Evolutionary conservation across 345 rosid species (phyloP), one percentile per base, ranked within the genome.

Genomic region (Toxicodendron radicans): DNA sequence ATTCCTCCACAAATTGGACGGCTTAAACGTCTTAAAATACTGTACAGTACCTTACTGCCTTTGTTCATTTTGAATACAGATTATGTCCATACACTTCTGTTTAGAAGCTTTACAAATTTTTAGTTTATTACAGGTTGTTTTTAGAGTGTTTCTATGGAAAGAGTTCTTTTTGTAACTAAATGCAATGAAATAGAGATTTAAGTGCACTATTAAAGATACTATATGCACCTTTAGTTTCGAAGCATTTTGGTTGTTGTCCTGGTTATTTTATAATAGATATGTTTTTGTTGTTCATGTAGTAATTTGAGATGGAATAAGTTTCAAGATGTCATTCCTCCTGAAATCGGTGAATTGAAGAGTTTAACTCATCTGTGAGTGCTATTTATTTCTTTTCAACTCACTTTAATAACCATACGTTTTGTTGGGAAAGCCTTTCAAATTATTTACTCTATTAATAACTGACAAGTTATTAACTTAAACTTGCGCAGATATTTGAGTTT

Each of bases 231-330:
- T 51, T 6, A 51, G 3, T 51, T 7, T 14, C 20, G 3, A 13
- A 14, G 8, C 16, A 58, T 30, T 30, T 30, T 27, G 17, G 1
- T 10, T 11, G 18, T 2, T 24, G 14, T 24, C 6, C 10, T 11
- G 62, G 43, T 51, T 32, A 52, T 30, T 58, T 48, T 21, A 16
- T 48, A 23, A 48, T 48, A 52, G 27, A 68, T 30, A 10, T 35
- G 56, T 35, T 72, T 74, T 59, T 80, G 24, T n/a, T 53, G 67
- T 69, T 60, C 73, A 30, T 51, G 18, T 72, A 94, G 98, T 68
- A 94, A 94, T 82, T 82, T 94, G 84, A 89, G 98, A 83, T 94
- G 97, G 97, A 94, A 94, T 78, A 91, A 94, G 53, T 90, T 94
- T 66, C 97, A 94, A 85, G 96, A 93, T 80, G 88, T 77, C 62